phyloP scores from a whole-genome alignment of 23 red algal species.

The Gracilariopsis chorda region DNA sequence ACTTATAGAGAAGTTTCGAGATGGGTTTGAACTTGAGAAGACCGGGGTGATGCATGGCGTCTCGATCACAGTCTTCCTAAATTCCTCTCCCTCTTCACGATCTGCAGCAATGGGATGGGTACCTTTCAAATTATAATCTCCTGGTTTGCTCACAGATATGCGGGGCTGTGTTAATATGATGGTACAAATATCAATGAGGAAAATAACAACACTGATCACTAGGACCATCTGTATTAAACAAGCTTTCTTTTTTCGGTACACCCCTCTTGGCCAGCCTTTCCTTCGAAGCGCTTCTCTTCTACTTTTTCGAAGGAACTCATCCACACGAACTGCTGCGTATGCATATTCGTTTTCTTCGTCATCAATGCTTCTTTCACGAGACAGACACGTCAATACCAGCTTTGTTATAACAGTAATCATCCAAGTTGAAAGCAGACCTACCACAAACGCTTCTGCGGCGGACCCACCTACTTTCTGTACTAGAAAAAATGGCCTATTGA shows the following conservation, averaged over 20 bases:
- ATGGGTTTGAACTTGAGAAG: neutral
- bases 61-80: neutral
- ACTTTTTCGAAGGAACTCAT: neutral
- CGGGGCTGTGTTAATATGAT: constrained; percentile 34
- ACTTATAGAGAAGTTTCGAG: constrained; percentile 29
- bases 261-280: neutral
- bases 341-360: neutral
- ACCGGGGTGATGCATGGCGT: constrained; percentile 23
- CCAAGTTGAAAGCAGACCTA: constrained; percentile 34
- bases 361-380: neutral
- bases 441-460: constrained; percentile 13
- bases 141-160: neutral
- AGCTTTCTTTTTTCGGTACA: neutral
- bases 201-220: neutral
- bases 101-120: neutral
- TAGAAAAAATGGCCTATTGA: neutral
- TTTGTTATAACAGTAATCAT: constrained; percentile 27
- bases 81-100: neutral
- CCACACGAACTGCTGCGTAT: neutral
- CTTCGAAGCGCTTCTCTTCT: neutral
- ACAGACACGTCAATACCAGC: constrained; percentile 13
- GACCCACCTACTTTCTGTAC: neutral
- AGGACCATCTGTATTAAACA: neutral
- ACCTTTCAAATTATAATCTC: constrained; percentile 20
- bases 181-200: constrained; percentile 1